Conservation (phyloP, 2,329 filamentous ascomycete genomes). For the Scedosporium dehoogii region DNA sequence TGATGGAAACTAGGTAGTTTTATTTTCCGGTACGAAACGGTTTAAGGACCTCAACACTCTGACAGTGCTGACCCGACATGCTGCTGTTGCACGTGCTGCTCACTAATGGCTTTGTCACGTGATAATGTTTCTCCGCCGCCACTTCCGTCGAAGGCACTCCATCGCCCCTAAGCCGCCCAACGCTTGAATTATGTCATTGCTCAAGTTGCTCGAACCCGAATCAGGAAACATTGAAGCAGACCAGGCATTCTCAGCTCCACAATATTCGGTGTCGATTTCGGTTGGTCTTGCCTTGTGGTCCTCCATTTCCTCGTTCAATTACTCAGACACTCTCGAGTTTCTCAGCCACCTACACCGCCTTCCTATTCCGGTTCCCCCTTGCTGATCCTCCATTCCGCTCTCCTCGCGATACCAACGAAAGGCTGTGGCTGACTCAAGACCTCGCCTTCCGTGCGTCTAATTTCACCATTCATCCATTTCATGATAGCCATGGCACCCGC, state of each 20-base stretch:
- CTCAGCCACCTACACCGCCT: not conserved
- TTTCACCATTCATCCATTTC: not conserved
- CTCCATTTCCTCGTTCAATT: too few species aligned
- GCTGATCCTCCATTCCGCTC: not conserved
- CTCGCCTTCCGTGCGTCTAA: not conserved
- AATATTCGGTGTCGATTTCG: not conserved
- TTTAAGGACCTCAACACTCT: not conserved
- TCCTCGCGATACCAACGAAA: too few species aligned
- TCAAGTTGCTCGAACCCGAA: not conserved
- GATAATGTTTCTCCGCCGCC: not conserved
- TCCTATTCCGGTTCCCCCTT: not conserved
- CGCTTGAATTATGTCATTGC: not conserved
- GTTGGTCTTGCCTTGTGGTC: too few species aligned
- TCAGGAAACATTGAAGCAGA: not conserved
- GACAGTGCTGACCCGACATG: not conserved
- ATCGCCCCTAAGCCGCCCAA: not conserved
- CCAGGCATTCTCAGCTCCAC: not conserved
- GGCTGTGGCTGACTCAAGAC: too few species aligned
- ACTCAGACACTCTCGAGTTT: not conserved
- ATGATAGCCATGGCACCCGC: not conserved
- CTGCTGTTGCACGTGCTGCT: not conserved
- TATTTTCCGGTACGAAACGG: constrained; percentile 3
- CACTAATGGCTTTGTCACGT: not conserved
- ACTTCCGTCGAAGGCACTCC: not conserved
- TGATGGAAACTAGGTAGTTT: constrained; percentile 12